These are phyloP conservation scores for Solanum virginianum DNA, from an alignment of 257 asterid species.

Conservation along the genomic window DNA sequence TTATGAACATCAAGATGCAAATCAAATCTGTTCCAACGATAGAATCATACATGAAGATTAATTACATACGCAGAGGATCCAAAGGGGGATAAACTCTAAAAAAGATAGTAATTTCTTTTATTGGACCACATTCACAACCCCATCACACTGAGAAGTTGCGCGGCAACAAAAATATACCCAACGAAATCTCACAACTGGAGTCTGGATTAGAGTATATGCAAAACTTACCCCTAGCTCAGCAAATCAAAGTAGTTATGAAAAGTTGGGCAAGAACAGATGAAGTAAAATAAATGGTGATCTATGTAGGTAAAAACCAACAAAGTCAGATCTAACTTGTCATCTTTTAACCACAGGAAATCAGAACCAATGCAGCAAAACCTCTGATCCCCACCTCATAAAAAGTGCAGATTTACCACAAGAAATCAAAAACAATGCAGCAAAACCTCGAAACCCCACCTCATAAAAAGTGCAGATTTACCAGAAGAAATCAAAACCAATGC, in stretches of 20 bases:
- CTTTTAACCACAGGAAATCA: background rate
- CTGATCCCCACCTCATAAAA: background rate
- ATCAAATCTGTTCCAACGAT: background rate
- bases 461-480: background rate
- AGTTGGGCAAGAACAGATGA: background rate
- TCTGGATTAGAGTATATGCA: background rate
- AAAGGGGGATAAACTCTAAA: background rate
- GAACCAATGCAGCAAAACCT: background rate
- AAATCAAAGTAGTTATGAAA: background rate
- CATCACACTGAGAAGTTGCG: background rate
- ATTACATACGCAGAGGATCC: background rate
- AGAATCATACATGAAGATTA: background rate
- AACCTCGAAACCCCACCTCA: background rate
- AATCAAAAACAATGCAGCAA: background rate
- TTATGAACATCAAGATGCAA: background rate
- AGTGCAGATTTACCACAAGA: background rate
- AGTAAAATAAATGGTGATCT: background rate
- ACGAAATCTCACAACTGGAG: background rate
- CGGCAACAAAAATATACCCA: background rate
- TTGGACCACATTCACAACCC: background rate
- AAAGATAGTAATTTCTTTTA: background rate
- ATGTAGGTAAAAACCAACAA: background rate
- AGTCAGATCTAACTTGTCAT: background rate
- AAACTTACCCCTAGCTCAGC: background rate
- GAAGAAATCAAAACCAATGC: background rate